A percentile compares a stretch with the other conserved stretches of the same genome.
Conservation (phyloP, 192 early-diverging fungal genomes). For the Coemansia sp. region DNA sequence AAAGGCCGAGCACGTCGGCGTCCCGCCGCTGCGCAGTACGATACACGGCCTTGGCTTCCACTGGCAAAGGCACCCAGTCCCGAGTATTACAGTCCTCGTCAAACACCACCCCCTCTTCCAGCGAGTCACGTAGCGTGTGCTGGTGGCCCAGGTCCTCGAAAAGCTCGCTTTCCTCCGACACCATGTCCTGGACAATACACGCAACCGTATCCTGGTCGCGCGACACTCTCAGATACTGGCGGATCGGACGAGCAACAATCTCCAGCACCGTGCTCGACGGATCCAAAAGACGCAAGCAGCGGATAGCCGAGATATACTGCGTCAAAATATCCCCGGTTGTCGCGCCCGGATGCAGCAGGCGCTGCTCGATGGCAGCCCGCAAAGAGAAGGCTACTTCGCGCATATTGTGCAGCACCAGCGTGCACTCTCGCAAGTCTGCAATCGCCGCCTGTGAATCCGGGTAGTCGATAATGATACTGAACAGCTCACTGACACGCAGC, state of each 20-base stretch:
- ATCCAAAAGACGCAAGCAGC: conserved; percentile 62
- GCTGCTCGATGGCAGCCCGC: conserved; percentile 32
- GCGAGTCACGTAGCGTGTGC: neutral
- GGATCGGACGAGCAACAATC: conserved; percentile 55
- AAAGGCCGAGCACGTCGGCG: conserved; percentile 60
- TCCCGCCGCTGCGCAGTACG: conserved; percentile 23
- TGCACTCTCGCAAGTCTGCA: conserved; percentile 54
- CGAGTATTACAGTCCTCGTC: conserved; percentile 48
- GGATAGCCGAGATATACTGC: conserved; percentile 65
- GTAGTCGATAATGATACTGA: conserved; percentile 68
- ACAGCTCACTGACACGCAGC: conserved; percentile 55
- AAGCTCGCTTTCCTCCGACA: conserved; percentile 56
- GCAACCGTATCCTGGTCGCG: conserved; percentile 62
- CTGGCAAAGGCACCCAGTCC: conserved; percentile 60
- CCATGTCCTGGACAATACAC: conserved; percentile 62
- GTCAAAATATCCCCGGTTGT: conserved; percentile 63
- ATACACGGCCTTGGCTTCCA: conserved; percentile 47
- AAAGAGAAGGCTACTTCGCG: conserved; percentile 18
- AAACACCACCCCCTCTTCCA: conserved; percentile 43
- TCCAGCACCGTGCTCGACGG: conserved; percentile 61
- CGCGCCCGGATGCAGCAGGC: conserved; percentile 68
- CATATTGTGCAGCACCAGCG: conserved; percentile 12
- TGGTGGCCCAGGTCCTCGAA: conserved; percentile 42
- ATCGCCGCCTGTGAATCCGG: conserved; percentile 60
- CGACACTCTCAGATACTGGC: conserved; percentile 54